Conservation (phyloP, 768 basidiomycete species). For the Glaciozyma antarctica region DNA sequence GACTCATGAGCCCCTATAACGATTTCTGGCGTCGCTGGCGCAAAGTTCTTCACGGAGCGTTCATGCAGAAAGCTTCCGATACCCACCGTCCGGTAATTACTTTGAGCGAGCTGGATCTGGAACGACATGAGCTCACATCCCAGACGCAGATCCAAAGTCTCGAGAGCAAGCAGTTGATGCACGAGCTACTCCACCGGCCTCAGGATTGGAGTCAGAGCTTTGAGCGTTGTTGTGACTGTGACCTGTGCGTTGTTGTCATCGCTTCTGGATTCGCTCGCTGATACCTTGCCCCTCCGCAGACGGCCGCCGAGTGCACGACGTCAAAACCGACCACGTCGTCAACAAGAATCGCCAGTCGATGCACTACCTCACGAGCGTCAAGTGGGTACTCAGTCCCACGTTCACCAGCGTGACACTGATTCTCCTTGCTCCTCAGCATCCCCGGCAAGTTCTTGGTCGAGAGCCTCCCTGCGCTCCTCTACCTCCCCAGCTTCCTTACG, state of each 20-base stretch:
- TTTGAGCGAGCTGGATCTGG: no score
- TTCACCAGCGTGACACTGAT: no score
- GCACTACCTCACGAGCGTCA: conserved; percentile 18
- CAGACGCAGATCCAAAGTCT: conserved; percentile 21
- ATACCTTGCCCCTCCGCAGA: neutral
- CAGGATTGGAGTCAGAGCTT: conserved; percentile 18
- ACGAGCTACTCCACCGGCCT: conserved; percentile 25
- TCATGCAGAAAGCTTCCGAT: conserved; percentile 24
- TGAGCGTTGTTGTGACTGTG: conserved; percentile 27
- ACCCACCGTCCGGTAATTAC: conserved; percentile 22
- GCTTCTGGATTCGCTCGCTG: neutral
- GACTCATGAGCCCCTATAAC: neutral
- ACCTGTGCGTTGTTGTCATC: conserved; percentile 8
- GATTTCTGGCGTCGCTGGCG: conserved; percentile 27
- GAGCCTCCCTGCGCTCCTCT: conserved; percentile 23
- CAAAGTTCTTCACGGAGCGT: conserved; percentile 21
- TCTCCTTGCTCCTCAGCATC: conserved; percentile 11
- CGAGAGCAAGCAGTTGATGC: conserved; percentile 30
- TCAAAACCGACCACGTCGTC: conserved; percentile 23
- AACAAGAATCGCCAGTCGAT: conserved; percentile 16
- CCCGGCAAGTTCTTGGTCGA: conserved; percentile 32
- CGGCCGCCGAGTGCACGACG: conserved; percentile 21
- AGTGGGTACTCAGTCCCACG: conserved; percentile 14
- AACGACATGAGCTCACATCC: no score
- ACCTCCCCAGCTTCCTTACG: conserved; percentile 29